phyloP scores from a whole-genome alignment of 495 filamentous ascomycete genomes.

The Xanthoparmelia taractica region DNA sequence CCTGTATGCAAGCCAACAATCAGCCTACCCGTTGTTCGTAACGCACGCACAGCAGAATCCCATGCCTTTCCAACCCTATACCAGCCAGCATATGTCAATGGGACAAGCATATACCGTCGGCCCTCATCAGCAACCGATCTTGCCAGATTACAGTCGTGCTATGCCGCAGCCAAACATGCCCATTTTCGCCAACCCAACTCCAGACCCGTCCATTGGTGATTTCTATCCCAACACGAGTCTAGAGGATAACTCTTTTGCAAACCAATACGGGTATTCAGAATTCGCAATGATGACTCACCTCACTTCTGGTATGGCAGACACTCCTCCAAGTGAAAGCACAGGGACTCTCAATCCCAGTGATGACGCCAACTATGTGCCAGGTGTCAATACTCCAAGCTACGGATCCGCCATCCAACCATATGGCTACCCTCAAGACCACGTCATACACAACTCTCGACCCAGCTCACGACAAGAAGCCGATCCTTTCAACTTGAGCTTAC shows the following conservation, averaged over 20 bases:
- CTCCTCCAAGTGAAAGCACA: conserved; percentile 55
- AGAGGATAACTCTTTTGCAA: conserved; percentile 89
- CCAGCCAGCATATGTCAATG: conserved; percentile 58
- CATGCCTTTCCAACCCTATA: conserved; percentile 43
- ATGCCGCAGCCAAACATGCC: conserved; percentile 23
- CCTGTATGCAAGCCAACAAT: conserved; percentile 19
- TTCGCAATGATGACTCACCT: conserved; percentile 93
- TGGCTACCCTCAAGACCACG: conserved; percentile 12
- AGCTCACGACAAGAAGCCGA: conserved; percentile 32
- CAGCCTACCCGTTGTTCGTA: conserved; percentile 16
- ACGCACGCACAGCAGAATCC: conserved; percentile 29
- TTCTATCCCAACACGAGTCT: conserved; percentile 92
- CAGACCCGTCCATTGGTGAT: conserved; percentile 48
- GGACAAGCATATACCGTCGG: conserved; percentile 51
- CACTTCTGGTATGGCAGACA: conserved; percentile 76
- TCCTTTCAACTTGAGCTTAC: conserved; percentile 22
- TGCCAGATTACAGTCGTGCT: conserved; percentile 24
- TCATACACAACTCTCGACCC: conserved; percentile 14
- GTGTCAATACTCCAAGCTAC: conserved; percentile 25
- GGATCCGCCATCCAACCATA: conserved; percentile 16
- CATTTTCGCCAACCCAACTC: conserved; percentile 29
- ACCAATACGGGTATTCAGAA: conserved; percentile 86
- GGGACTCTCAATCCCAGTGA: conserved; percentile 26
- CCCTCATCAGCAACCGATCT: conserved; percentile 23
- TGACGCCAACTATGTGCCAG: conserved; percentile 32